Conservation (phyloP, 257 asterid genomes). For the Perilla frutescens region DNA sequence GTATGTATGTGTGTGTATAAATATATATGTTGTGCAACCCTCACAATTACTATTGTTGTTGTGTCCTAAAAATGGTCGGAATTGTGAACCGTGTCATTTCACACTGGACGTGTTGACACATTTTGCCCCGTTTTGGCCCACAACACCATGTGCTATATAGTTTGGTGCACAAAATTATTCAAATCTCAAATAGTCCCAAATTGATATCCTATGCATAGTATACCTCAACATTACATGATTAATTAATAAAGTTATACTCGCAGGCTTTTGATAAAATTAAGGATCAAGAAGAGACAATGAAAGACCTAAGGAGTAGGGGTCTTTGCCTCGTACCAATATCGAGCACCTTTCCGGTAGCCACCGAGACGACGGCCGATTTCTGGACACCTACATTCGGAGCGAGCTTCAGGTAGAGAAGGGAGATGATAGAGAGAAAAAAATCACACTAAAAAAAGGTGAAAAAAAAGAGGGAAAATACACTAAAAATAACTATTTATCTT, state of each 20-base stretch:
- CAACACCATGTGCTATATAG: constrained; percentile 9
- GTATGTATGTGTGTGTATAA: no score
- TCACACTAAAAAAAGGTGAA: neutral
- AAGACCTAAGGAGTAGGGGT: constrained; percentile 71
- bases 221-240: neutral
- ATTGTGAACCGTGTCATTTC: neutral
- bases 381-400: constrained; percentile 77
- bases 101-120: constrained; percentile 6
- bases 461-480: neutral
- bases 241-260: neutral
- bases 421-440: neutral
- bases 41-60: neutral
- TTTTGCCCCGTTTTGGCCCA: constrained; percentile 21
- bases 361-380: constrained; percentile 66
- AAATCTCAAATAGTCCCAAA: neutral
- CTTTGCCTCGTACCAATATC: constrained; percentile 85
- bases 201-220: neutral
- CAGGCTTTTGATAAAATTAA: constrained; percentile 46
- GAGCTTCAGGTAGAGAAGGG: constrained; percentile 53
- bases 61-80: constrained; percentile 13
- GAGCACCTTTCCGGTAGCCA: constrained; percentile 76
- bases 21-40: neutral
- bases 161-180: neutral
- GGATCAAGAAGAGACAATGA: constrained; percentile 46
- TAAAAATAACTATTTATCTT: constrained; percentile 13